A percentile compares a stretch with the other conserved stretches of the same genome.
phyloP scores from a whole-genome alignment of 192 early-diverging fungal species.

The Endogone sp. region DNA sequence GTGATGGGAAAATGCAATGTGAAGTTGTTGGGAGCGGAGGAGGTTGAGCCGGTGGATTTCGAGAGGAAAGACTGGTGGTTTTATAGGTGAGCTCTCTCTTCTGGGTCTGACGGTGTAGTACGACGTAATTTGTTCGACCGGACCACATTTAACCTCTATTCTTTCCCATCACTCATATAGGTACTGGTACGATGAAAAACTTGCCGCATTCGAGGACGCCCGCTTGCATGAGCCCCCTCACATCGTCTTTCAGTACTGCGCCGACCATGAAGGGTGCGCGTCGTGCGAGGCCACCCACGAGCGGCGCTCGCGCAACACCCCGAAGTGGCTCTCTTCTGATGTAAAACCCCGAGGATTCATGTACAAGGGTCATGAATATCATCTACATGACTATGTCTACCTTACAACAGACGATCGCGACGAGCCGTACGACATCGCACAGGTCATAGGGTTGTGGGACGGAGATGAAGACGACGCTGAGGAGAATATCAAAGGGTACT shows the following conservation, averaged over 20 bases:
- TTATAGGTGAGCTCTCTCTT: conserved; percentile 26
- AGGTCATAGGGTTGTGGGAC: no score
- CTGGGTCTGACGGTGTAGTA: neutral
- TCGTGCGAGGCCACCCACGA: conserved; percentile 7
- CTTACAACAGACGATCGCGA: conserved; percentile 29
- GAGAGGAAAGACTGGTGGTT: conserved; percentile 27
- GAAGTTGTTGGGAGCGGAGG: conserved; percentile 24
- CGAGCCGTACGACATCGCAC: no score
- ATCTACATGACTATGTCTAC: conserved; percentile 53
- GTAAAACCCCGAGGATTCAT: neutral
- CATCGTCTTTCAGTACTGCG: no score
- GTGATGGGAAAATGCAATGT: conserved; percentile 43
- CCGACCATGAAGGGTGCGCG: conserved; percentile 8
- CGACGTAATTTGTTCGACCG: neutral
- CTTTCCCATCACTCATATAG: no score
- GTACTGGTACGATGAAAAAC: conserved; percentile 52
- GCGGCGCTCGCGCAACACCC: neutral
- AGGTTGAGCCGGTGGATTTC: conserved; percentile 31
- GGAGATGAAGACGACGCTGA: no score
- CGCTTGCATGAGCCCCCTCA: conserved; percentile 14
- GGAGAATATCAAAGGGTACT: no score
- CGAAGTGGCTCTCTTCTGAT: neutral
- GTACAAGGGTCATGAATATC: conserved; percentile 40
- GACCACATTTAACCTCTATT: no score
- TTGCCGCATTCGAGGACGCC: conserved; percentile 53